phyloP scores from a whole-genome alignment of 371 early-diverging fungal species.

The Mortierella sp. region DNA sequence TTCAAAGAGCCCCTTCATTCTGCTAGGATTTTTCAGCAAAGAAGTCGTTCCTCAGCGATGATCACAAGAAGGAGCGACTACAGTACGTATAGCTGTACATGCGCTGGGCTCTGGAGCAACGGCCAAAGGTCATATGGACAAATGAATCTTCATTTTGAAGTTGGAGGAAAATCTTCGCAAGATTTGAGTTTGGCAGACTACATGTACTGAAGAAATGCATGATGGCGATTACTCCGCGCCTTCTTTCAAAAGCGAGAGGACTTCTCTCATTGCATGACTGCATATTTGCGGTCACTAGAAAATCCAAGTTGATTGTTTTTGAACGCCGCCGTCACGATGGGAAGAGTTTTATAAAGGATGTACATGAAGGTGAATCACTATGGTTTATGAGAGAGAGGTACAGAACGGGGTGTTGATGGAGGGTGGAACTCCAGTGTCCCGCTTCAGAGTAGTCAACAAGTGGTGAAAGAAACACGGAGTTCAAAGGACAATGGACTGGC shows the following conservation, averaged over 20 bases:
- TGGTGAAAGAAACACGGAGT: too few relatives aligned
- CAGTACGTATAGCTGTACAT: not conserved
- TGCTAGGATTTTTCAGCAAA: not conserved
- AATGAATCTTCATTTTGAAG: constrained; percentile 5
- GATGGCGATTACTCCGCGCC: not conserved
- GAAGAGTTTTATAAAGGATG: too few relatives aligned
- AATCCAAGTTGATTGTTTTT: not conserved
- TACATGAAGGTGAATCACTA: too few relatives aligned
- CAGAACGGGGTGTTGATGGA: too few relatives aligned
- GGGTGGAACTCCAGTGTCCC: too few relatives aligned
- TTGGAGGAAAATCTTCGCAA: not conserved
- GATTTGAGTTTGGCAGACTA: not conserved
- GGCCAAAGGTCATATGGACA: constrained; percentile 1
- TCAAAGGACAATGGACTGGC: too few relatives aligned
- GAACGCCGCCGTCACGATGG: not conserved
- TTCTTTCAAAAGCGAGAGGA: not conserved
- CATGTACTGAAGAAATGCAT: not conserved
- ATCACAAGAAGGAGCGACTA: not conserved
- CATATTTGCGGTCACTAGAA: not conserved
- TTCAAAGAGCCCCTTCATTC: too few relatives aligned
- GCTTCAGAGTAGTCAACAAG: too few relatives aligned
- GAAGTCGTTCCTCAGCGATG: not conserved
- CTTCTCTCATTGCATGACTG: not conserved
- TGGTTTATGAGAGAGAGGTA: too few relatives aligned
- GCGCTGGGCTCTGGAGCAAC: not conserved